Evolutionary conservation across 179 eudicot species (phyloP), one percentile per base, ranked within the genome.

Genomic region (Carnegiea gigantea): DNA sequence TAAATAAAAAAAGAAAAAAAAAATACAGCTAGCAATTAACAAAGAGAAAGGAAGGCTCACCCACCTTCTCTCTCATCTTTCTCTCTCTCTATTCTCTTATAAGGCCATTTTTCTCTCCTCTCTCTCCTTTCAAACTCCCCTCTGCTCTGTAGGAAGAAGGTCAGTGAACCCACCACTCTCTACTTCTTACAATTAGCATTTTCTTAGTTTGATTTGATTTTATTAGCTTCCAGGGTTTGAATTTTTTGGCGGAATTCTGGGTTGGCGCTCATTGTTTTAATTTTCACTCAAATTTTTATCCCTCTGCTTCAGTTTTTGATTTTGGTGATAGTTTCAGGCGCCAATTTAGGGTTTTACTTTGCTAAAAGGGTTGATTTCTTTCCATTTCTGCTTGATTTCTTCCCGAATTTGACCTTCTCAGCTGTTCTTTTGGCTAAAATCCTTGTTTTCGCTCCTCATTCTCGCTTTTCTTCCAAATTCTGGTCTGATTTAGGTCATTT

Each of bases 51-150:
- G 59, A 84, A 84, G 79, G 49, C 77, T 53, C 81, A 79, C 80
- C 87, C 76, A 82, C 87, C 80, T 84, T 82, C 78, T 60, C 77
- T 38, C 77, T 33, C 57, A 12, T 24, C 57, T 14, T n/a, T 46
- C 78, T 64, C 54, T 20, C 33, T 3, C 4, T 20, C n/a, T 18
- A 30, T 17, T 51, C 44, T 43, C 28, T 43, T 60, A 44, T 64
- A 57, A 53, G 26, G 26, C 33, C 78, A 62, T 36, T 20, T 53
- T 30, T 36, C 70, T 57, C 51, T 59, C 70, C 51, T 59, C 79
- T 59, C 70, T 77, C 70, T 33, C 70, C 70, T 59, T 40, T 20
- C 59, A 20, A 26, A 13, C 24, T 70, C 30, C 72, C 74, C 43
- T 60, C 49, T 54, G 14, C 43, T 78, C 78, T 46, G 21, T 59